Evolutionary conservation across 441 rosid genomes (phyloP).

Genomic region (California macrophylla): DNA sequence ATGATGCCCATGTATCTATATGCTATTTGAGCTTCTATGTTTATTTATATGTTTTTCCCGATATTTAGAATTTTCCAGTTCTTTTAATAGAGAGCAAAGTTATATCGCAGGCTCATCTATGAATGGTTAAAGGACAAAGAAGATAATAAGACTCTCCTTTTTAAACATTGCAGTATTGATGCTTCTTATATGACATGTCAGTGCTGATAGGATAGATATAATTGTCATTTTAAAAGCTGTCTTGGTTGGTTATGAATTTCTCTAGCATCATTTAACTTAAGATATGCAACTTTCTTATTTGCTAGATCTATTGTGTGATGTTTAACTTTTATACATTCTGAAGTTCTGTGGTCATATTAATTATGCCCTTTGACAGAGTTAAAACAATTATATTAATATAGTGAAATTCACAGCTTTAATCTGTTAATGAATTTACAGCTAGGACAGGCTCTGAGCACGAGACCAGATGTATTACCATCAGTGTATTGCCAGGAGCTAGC

Average conservation of each 20-base stretch:
- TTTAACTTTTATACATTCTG: background rate
- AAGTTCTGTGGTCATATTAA: background rate
- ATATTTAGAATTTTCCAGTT: background rate
- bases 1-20: background rate
- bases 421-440: conserved; percentile 45
- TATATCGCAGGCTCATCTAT: background rate
- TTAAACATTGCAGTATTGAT: background rate
- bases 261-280: background rate
- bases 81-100: background rate
- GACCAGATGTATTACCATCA: conserved; percentile 79
- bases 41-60: background rate
- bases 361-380: background rate
- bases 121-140: background rate
- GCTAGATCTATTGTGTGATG: background rate
- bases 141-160: background rate
- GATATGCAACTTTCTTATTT: background rate
- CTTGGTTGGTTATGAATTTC: background rate
- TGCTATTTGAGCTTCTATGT: background rate
- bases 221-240: background rate
- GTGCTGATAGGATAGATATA: background rate
- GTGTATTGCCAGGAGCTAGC: conserved; percentile 90
- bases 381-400: background rate
- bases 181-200: background rate
- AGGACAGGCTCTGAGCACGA: conserved; percentile 99
- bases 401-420: background rate